A percentile compares a stretch with the other conserved stretches of the same genome.
Conservation (phyloP, 495 filamentous ascomycete species). For the Hyaloscypha variabilis region DNA sequence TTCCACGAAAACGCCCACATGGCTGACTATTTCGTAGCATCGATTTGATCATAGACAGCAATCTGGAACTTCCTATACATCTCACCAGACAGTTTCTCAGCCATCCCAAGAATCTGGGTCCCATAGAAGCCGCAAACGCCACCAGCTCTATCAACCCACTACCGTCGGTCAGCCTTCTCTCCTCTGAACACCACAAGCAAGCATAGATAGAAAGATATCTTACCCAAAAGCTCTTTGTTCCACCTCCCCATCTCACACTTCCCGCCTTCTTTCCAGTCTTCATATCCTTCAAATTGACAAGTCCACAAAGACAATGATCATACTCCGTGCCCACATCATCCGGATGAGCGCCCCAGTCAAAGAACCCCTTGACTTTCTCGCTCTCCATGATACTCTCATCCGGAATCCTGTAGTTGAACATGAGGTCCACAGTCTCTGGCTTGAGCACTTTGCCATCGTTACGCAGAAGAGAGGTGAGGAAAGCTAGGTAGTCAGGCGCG, state of each 20-base stretch:
- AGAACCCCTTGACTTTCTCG: conserved; percentile 5
- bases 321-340: conserved; percentile 14
- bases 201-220: not conserved
- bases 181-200: not conserved
- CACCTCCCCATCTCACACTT: conserved; percentile 10
- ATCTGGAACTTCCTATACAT: conserved; percentile 11
- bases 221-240: conserved; percentile 16
- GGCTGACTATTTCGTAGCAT: not conserved
- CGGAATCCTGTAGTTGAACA: conserved; percentile 43
- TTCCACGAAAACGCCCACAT: too few relatives aligned
- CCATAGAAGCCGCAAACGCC: conserved; percentile 18
- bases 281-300: conserved; percentile 32
- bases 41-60: conserved; percentile 1
- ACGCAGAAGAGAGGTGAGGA: conserved; percentile 29
- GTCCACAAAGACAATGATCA: conserved; percentile 37
- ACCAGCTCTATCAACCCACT: conserved; percentile 17
- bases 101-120: conserved; percentile 3
- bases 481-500: not conserved
- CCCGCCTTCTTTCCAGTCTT: conserved; percentile 29
- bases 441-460: conserved; percentile 47
- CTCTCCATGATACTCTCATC: not conserved
- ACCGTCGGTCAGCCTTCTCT: not conserved
- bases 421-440: conserved; percentile 40
- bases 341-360: not conserved
- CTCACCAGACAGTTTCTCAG: conserved; percentile 1